Base-by-base conservation (phyloP, 1,284 basidiomycete species). In the Tilletia walkeri region DNA sequence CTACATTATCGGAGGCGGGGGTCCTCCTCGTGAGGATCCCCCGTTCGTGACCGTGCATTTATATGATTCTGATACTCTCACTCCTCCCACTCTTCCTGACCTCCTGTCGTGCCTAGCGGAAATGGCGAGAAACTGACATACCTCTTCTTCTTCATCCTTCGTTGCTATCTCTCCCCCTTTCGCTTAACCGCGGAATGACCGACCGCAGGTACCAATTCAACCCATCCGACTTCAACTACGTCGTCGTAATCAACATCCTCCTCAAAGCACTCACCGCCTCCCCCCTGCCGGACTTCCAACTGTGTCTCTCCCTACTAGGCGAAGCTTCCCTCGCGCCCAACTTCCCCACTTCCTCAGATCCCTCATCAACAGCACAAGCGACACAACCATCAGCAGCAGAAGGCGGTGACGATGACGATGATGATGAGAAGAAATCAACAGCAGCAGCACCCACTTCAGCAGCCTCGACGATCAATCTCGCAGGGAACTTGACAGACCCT, bases 211-310 rank as follows among this genome's bases (percentile, higher is more conserved):
- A 96, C 86, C 95, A 98, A 84, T 97, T 97, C 86, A 98, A 98
- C 86, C 90, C 92, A 20, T 89, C 92, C 83, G 88, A 95, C 59
- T 93, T 93, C 85, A 95, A 95, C 86, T 90, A 93, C 7, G 93
- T 95, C 80, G 91, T 95, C 24, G 91, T 94, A 77, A 88, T 95
- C 85, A 93, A 95, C 86, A 93, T 98, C 84, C 91, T 98, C 81
- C 88, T 94, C 84, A 96, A 97, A 87, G 89, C 94, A 24, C 88
- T 98, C 89, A 87, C 89, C 47, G 91, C 93, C 50, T 89, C 92
- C 67, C 92, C 94, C 72, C 82, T 85, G 66, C 85, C 86, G 3
- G 95, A 98, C 84, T 97, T 95, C 86, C 92, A 91, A 83, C 91
- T 97, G 72, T 95, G 93, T 82, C 89, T 95, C 75, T 92, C 93